Base-by-base conservation (phyloP, 2,329 filamentous ascomycete genomes). In the Epichloe coenophiala region DNA sequence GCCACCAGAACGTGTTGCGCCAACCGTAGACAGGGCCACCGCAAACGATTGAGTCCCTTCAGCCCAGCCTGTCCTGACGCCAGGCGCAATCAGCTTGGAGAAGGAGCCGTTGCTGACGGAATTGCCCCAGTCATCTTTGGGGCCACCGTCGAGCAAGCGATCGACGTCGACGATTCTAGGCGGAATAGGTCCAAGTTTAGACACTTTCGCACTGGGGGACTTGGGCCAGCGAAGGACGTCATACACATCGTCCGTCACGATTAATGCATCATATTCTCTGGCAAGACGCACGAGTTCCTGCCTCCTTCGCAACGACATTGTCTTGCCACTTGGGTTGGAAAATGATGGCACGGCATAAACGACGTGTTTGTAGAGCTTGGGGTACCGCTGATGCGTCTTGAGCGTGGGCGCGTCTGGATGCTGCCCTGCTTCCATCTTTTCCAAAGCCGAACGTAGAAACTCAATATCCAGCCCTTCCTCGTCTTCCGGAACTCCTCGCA, bases 231-330 rank as follows among this genome's bases (percentile, higher is more conserved):
- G 86, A 5, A 97, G 73, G 57, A 91, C 84, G 64, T 97, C 91
- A 63, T 98, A 98, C 9, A 97, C 89, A 64, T 98, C 93, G 68
- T 97, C 91, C 46, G 80, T 80, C 31, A 96, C 75, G 50, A 96
- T 68, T n/a, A 97, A 75, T 6, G 87, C 88, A 63, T 97, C 83
- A 63, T 84, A 80, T 52, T 81, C 73, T 51, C 91, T 77, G 0
- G 91, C 91, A 6, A 96, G 67, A n/a, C 72, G 70, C 23, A 97
- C 81, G 4, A 97, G 74, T 11, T 71, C 71, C 55, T 81, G 69
- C 3, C 93, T 78, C 31, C 84, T 77, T 17, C 67, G 63, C 3
- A 88, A 65, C 13, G 83, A 81, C 82, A 94, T 91, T 3, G 87
- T 89, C 61, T 84, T 84, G 33, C 84, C 88, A 0, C 86, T 89